phyloP scores from a whole-genome alignment of 2,329 filamentous ascomycete species.

The Aphanoascus verrucosus region DNA sequence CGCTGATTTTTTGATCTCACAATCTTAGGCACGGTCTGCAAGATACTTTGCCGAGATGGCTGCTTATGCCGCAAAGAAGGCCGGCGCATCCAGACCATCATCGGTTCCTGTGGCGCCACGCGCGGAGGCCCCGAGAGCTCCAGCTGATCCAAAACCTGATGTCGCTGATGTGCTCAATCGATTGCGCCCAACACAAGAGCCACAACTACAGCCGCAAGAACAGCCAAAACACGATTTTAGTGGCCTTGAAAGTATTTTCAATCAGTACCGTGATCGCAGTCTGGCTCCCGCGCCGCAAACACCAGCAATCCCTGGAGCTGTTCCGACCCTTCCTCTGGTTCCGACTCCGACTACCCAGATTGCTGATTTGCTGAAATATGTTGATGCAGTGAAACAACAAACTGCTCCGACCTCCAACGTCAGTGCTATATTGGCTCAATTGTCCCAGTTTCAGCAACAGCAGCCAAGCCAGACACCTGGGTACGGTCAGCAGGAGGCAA shows the following conservation, averaged over 20 bases:
- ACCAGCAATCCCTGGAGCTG: conserved; percentile 15
- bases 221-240: conserved; percentile 21
- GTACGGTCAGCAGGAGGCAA: too few relatives aligned
- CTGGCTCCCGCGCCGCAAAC: conserved; percentile 21
- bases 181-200: conserved; percentile 18
- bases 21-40: conserved; percentile 30
- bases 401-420: conserved; percentile 15
- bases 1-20: not conserved
- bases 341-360: conserved; percentile 16
- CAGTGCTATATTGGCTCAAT: conserved; percentile 16
- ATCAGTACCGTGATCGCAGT: conserved; percentile 29
- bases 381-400: too few relatives aligned
- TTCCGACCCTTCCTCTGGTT: conserved; percentile 11
- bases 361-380: conserved; percentile 32
- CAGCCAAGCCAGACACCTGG: too few relatives aligned
- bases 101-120: conserved; percentile 25
- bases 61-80: not conserved
- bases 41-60: conserved; percentile 29
- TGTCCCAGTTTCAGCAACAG: too few relatives aligned
- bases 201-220: conserved; percentile 23
- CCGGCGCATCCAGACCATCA: conserved; percentile 6
- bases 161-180: too few relatives aligned
- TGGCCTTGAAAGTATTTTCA: conserved; percentile 30
- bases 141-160: conserved; percentile 25
- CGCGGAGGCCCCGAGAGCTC: conserved; percentile 19